Evolutionary conservation across 2,329 filamentous ascomycete species (phyloP), one percentile per base, ranked within the genome.

Genomic region (Aspergillus ustus): DNA sequence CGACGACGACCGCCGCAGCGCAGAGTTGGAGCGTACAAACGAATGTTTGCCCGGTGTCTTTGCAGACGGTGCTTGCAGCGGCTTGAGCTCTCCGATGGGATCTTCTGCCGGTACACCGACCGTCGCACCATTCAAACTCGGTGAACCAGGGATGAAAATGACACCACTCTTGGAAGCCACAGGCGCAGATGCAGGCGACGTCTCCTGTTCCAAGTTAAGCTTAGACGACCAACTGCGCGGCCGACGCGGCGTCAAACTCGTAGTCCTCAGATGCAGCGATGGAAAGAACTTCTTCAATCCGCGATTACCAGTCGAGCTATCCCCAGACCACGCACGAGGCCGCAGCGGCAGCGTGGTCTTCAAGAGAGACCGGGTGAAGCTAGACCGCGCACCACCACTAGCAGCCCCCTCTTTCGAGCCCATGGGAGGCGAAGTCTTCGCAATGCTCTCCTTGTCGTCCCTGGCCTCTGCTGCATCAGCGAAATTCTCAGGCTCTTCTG

Each of bases 1-100:
- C 1, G 91, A 94, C 1, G 87, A 88, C 0, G 87, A 85, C 67
- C 87, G 83, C 48, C 86, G 83, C 31, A 92, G 54, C 55, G 68
- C 69, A 9, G 70, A 65, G 13, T 73, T 70, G 7, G 66, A 67
- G 7, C 71, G 65, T 1, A 68, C 52, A 52, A 71, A 76, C 4
- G 75, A 77, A 65, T 77, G 71, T 28, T 72, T 74, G 4, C 73
- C 72, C 15, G 68, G 67, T 8, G 67, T 69, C n/a, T 58, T 67
- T 19, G 64, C 70, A 48, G 69, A 57, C 19, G 54, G 59, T 4
- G 54, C 29, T 44, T 61, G 63, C 15, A 77, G 44, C 8, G 72
- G 67, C 22, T 59, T 66, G 45, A 78, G 57, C n/a, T 77, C 74
- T 2, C 75, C 70, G 17, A 77, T 67, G 7, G 71, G 67, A 7